Percentiles rank a stretch among this genome's conserved stretches.
phyloP scores from a whole-genome alignment of 2,329 filamentous ascomycete species.

The Cercospora zeina region DNA sequence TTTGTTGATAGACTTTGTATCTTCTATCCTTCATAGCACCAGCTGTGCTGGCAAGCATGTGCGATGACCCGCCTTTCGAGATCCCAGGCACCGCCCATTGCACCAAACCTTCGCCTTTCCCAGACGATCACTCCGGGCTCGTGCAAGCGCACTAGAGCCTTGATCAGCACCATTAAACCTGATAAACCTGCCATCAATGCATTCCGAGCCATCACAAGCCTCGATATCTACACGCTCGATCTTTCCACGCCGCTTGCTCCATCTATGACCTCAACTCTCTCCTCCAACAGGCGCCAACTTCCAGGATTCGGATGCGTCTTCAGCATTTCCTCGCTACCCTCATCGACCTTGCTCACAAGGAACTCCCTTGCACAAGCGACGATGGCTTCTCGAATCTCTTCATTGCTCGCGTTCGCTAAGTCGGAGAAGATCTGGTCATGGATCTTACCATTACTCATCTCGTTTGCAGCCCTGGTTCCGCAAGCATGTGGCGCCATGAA shows the following conservation, averaged over 20 bases:
- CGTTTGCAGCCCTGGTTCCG: not conserved
- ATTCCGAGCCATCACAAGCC: no score
- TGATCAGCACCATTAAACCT: no score
- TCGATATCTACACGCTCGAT: not conserved
- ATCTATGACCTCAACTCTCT: not conserved
- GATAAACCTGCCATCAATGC: no score
- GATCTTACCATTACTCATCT: not conserved
- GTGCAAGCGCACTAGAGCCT: no score
- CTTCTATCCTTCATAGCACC: no score
- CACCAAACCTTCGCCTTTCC: no score
- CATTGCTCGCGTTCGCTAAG: not conserved
- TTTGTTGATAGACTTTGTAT: no score
- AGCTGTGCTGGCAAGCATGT: no score
- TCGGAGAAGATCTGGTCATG: not conserved
- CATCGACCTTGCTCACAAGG: not conserved
- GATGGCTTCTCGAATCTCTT: not conserved
- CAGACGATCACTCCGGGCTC: no score
- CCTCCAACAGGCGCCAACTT: not conserved
- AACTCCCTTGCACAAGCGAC: not conserved
- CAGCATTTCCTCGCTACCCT: not conserved
- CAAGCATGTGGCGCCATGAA: not conserved
- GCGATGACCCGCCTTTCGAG: no score
- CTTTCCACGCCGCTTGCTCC: not conserved
- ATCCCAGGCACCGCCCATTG: no score
- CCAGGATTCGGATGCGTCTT: not conserved